Conservation (phyloP, 2,329 filamentous ascomycete genomes). For the Parastagonospora avenae region DNA sequence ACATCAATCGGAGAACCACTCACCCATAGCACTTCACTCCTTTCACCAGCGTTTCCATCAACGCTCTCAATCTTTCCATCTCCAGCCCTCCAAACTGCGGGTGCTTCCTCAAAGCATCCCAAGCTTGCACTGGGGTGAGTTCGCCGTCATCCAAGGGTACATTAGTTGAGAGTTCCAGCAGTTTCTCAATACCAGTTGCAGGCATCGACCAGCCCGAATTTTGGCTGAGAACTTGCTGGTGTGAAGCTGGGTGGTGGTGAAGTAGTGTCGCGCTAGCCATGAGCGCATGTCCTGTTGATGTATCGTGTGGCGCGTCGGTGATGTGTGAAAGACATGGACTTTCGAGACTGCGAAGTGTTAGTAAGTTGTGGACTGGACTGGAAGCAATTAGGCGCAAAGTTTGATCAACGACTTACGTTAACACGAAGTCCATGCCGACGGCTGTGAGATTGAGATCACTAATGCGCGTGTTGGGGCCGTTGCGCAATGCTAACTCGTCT, state of each 20-base stretch:
- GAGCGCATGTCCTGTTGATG: slow-evolving; percentile 38
- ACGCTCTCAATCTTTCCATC: slow-evolving; percentile 18
- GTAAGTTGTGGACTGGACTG: neutral
- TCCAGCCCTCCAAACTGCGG: slow-evolving; percentile 27
- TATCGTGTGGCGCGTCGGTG: slow-evolving; percentile 9
- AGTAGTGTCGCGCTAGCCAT: slow-evolving; percentile 37
- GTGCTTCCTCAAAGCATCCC: slow-evolving; percentile 39
- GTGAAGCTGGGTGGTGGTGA: slow-evolving; percentile 14
- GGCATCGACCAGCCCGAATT: slow-evolving; percentile 19
- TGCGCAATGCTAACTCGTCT: neutral
- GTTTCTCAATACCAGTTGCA: slow-evolving; percentile 20
- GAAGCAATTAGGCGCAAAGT: too few species aligned
- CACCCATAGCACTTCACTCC: slow-evolving; percentile 42
- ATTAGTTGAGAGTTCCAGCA: slow-evolving; percentile 22
- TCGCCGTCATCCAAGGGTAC: slow-evolving; percentile 29
- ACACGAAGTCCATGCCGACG: slow-evolving; percentile 40
- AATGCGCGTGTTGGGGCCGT: slow-evolving; percentile 5
- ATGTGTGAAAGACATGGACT: slow-evolving; percentile 42
- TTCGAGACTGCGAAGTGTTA: slow-evolving; percentile 34
- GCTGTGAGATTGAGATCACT: slow-evolving; percentile 19
- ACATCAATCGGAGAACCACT: neutral
- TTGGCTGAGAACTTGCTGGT: slow-evolving; percentile 4
- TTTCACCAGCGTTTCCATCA: slow-evolving; percentile 32
- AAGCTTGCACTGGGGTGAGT: slow-evolving; percentile 47
- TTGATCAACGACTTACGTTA: slow-evolving; percentile 30